Evolutionary conservation across 202 grass and related monocot species (phyloP).

Genomic region (Panicum hallii): DNA sequence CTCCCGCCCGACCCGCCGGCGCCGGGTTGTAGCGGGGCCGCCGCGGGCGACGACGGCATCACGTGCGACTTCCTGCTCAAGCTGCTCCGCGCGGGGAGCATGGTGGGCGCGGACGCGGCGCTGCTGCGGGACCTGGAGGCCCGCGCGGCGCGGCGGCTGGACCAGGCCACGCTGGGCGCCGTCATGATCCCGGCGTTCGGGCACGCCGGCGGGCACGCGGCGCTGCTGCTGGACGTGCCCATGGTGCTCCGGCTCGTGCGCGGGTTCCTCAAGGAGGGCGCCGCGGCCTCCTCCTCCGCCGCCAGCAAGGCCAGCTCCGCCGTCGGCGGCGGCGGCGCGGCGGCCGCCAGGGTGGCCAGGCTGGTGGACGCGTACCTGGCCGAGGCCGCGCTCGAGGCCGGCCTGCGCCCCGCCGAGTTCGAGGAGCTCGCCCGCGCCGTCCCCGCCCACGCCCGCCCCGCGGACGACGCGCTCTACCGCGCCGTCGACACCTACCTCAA

Average conservation of each 20-base stretch:
- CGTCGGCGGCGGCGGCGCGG: conserved; percentile 49
- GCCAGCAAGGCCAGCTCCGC: conserved; percentile 43
- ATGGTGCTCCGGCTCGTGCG: conserved; percentile 83
- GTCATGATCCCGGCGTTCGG: conserved; percentile 88
- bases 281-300: not conserved
- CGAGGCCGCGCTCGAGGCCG: conserved; percentile 80
- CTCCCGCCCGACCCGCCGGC: conserved; percentile 57
- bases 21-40: not conserved
- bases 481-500: conserved; percentile 97
- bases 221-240: conserved; percentile 78
- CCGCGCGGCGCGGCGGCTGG: conserved; percentile 69
- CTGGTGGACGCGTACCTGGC: conserved; percentile 92
- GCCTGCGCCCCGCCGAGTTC: conserved; percentile 66
- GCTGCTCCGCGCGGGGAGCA: conserved; percentile 78
- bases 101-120: conserved; percentile 73
- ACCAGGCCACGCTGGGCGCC: conserved; percentile 76
- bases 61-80: conserved; percentile 85
- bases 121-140: conserved; percentile 74
- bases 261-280: conserved; percentile 54
- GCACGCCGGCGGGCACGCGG: conserved; percentile 33
- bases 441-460: conserved; percentile 72
- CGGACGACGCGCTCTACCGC: conserved; percentile 87
- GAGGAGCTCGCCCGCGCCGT: conserved; percentile 85
- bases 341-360: conserved; percentile 72
- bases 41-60: conserved; percentile 47